Evolutionary conservation across 495 filamentous ascomycete species (phyloP).

Genomic region (Aspergillus bridgeri): DNA sequence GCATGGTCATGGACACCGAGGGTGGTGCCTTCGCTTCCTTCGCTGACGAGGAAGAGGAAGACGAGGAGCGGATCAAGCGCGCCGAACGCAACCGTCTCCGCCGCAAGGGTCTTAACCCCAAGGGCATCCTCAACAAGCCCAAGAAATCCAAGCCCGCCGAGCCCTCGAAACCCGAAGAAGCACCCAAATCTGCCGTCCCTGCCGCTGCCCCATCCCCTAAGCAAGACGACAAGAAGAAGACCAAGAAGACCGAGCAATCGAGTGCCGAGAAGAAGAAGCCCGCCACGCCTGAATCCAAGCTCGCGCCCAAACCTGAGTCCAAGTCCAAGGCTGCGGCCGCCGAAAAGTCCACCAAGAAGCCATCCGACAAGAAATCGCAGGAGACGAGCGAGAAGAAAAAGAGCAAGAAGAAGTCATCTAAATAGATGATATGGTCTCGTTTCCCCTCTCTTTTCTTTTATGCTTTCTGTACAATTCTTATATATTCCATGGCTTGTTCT

Average conservation of each 20-base stretch:
- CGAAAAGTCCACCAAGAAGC: constrained; percentile 6
- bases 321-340: constrained; percentile 5
- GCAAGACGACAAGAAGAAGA: constrained; percentile 14
- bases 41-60: constrained; percentile 62
- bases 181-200: neutral
- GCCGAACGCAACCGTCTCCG: constrained; percentile 55
- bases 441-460: neutral
- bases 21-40: constrained; percentile 61
- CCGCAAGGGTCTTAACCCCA: constrained; percentile 65
- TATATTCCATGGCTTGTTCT: constrained; percentile 21
- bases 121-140: constrained; percentile 47
- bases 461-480: constrained; percentile 13
- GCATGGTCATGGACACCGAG: constrained; percentile 24
- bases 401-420: constrained; percentile 35
- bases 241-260: constrained; percentile 3
- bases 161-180: constrained; percentile 9
- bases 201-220: neutral
- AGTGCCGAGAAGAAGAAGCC: constrained; percentile 13
- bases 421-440: constrained; percentile 23
- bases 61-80: constrained; percentile 56
- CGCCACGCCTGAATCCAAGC: constrained; percentile 21
- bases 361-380: constrained; percentile 3
- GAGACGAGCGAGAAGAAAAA: constrained; percentile 17
- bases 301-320: constrained; percentile 18
- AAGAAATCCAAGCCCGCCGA: constrained; percentile 26